Evolutionary conservation across 1,284 basidiomycete species (phyloP), one percentile per base, ranked within the genome.

Genomic region (Paramarasmius palmivorus): DNA sequence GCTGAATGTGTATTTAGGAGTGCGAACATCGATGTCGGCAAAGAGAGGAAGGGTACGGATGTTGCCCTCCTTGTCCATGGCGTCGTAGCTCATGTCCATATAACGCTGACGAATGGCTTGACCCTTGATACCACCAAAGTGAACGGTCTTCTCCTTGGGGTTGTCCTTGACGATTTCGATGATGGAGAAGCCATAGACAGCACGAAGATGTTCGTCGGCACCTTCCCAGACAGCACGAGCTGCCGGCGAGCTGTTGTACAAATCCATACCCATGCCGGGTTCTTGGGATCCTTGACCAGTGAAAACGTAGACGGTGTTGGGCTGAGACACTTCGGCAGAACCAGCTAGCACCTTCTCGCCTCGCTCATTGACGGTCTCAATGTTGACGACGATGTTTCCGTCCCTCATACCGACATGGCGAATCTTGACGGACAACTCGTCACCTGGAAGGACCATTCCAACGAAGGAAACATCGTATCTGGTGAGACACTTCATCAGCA

Each of bases 231-330:
- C 95, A 45, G 93, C 90, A 62, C 91, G 91, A 58, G 96, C 97
- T 36, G 95, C 94, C 39, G 92, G 88, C 10, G 94, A 98, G 61
- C 76, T 85, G 70, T 87, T 90, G 81, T 98, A 99, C 3, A 99
- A 83, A 64, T 98, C 95, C 95, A 99, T 98, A 38, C 97, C 96
- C 96, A 99, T 99, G 36, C 95, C 94, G 46, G 90, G 88, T 73
- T 99, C 96, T 72, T 99, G 97, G 22, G 95, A 98, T 53, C 96
- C 96, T 71, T 99, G 96, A 48, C 96, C 96, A 51, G 96, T 99
- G 81, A 98, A 98, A 66, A 98, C 94, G 65, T 98, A 98, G 48
- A 93, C 93, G 15, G 95, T 97, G 14, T 87, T 85, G 2, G 93
- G 87, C 72, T 98, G 96, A 14, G 87, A 87, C 59, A 98, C 93